These are phyloP conservation scores for Cladobotryum protrusum DNA, from an alignment of 2,329 filamentous ascomycete genomes.

Conservation along the genomic window DNA sequence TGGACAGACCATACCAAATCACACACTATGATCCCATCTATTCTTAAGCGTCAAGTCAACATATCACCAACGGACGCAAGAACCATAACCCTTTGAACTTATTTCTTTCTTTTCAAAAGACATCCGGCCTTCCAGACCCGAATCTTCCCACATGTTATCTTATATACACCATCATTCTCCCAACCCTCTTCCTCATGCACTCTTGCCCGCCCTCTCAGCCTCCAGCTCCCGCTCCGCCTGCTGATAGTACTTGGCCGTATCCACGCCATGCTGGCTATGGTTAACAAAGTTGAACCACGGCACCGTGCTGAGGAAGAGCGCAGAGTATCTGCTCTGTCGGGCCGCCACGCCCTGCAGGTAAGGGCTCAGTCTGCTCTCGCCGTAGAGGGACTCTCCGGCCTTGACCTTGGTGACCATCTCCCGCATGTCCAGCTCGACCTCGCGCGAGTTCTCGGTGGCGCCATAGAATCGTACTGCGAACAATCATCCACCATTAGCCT, in stretches of 20 bases:
- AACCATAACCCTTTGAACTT: not conserved
- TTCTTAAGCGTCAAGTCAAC: too few relatives aligned
- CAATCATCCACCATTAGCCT: not conserved
- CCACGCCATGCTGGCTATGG: conserved; percentile 89
- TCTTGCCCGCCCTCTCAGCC: conserved; percentile 47
- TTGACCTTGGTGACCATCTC: conserved; percentile 99
- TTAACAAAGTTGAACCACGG: conserved; percentile 99
- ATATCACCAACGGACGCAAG: not conserved
- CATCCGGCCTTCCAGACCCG: not conserved
- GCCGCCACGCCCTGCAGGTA: conserved; percentile 93
- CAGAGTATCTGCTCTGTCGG: conserved; percentile 86
- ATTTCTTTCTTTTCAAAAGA: not conserved
- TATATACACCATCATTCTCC: not conserved
- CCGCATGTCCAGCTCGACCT: conserved; percentile 92
- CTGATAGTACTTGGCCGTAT: conserved; percentile 97
- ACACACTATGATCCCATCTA: too few relatives aligned
- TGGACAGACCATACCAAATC: too few relatives aligned
- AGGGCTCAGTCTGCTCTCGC: conserved; percentile 67
- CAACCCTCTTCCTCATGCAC: not conserved
- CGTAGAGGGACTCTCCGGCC: conserved; percentile 83
- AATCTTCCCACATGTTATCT: not conserved
- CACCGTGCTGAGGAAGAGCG: conserved; percentile 74
- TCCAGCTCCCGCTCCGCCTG: conserved; percentile 93
- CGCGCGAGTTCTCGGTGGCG: conserved; percentile 83
- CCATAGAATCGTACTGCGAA: conserved; percentile 86